Conservation (phyloP, 2,329 filamentous ascomycete genomes). For the Ceratocystis cubensis region DNA sequence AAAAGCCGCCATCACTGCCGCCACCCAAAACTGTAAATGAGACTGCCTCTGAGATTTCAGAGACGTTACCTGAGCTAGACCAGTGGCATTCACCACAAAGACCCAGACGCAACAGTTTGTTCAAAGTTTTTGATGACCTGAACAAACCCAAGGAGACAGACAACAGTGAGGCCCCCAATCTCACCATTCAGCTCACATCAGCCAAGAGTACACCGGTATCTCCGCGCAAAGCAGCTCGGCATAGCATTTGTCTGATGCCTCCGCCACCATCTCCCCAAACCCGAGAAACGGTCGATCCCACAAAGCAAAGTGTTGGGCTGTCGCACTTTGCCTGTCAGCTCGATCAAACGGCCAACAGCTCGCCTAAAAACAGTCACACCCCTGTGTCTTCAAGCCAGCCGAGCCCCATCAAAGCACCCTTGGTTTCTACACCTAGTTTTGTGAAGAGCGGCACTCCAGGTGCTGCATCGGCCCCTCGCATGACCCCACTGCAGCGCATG, state of each 20-base stretch:
- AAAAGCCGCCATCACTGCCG: constrained; percentile 2
- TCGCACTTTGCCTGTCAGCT: constrained; percentile 3
- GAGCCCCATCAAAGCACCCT: not conserved
- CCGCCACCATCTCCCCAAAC: not conserved
- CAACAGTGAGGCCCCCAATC: not conserved
- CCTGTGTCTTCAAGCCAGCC: not conserved
- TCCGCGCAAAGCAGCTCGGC: constrained; percentile 6
- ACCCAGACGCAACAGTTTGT: constrained; percentile 26
- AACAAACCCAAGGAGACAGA: constrained; percentile 8
- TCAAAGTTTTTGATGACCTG: constrained; percentile 37
- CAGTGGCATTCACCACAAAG: constrained; percentile 34
- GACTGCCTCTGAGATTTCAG: constrained; percentile 38
- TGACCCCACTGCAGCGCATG: constrained; percentile 44
- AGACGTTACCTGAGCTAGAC: constrained; percentile 40
- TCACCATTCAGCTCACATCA: not conserved
- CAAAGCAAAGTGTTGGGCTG: not conserved
- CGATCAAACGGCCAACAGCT: not conserved
- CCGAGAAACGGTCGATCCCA: not conserved
- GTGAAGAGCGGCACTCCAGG: constrained; percentile 27
- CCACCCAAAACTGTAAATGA: constrained; percentile 15
- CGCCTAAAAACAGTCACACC: not conserved
- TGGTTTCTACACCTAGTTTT: constrained; percentile 8
- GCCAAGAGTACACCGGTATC: constrained; percentile 11
- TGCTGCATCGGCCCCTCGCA: constrained; percentile 28
- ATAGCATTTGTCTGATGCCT: constrained; percentile 17